phyloP scores from a whole-genome alignment of 495 filamentous ascomycete genomes.

The Platismatia glauca region DNA sequence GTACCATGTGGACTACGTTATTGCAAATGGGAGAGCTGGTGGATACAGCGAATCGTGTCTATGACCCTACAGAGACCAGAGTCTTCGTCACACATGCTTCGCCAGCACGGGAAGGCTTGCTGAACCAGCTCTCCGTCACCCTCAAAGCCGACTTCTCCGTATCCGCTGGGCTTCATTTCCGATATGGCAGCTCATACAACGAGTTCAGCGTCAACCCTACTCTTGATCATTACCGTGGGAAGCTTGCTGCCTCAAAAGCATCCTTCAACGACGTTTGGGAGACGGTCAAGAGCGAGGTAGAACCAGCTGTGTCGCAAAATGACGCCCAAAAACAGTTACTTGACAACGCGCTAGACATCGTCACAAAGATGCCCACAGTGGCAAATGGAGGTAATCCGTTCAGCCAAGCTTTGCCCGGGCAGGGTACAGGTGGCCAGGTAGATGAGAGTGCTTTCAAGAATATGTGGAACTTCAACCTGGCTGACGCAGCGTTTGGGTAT shows the following conservation, averaged over 20 bases:
- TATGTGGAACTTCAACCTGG: constrained; percentile 99
- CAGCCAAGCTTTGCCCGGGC: constrained; percentile 71
- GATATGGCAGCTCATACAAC: constrained; percentile 98
- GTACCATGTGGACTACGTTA: constrained; percentile 99
- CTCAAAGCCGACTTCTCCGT: constrained; percentile 98
- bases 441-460: constrained; percentile 99
- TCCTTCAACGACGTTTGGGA: constrained; percentile 99
- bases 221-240: constrained; percentile 95
- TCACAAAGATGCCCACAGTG: constrained; percentile 90
- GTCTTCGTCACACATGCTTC: constrained; percentile 97
- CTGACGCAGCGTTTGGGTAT: constrained; percentile 95
- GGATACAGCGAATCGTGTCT: constrained; percentile 95
- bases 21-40: constrained; percentile 98
- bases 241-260: constrained; percentile 97
- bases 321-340: constrained; percentile 85
- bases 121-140: constrained; percentile 96
- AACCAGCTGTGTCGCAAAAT: constrained; percentile 85
- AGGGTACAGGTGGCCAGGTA: constrained; percentile 70
- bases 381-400: constrained; percentile 96
- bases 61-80: constrained; percentile 97
- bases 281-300: constrained; percentile 90
- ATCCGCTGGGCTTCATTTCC: constrained; percentile 95
- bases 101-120: constrained; percentile 87
- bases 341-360: constrained; percentile 79
- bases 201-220: constrained; percentile 99